phyloP scores from a whole-genome alignment of 306 rosid genomes.

The Cucumis melo region DNA sequence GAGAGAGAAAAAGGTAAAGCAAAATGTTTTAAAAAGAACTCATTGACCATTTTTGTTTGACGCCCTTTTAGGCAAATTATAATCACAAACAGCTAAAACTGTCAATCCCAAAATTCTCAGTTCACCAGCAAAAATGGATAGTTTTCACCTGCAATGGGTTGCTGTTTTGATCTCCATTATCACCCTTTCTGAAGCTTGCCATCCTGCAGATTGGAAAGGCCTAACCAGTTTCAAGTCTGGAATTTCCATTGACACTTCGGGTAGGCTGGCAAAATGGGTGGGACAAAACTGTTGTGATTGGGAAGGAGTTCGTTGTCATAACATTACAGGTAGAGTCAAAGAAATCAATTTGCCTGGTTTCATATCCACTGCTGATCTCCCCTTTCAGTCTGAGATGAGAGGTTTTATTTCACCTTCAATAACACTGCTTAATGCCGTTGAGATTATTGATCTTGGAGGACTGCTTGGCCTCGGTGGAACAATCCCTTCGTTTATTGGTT shows the following conservation, averaged over 20 bases:
- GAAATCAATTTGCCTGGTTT: conserved; percentile 42
- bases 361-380: conserved; percentile 23
- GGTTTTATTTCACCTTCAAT: conserved; percentile 45
- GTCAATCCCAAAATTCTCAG: neutral
- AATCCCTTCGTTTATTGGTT: neutral
- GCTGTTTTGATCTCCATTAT: conserved; percentile 13
- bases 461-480: neutral
- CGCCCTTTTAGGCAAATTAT: neutral
- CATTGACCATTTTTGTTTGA: neutral
- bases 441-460: conserved; percentile 26
- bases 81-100: neutral
- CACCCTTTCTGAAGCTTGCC: conserved; percentile 26
- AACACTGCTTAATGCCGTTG: conserved; percentile 39
- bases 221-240: conserved; percentile 45
- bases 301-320: conserved; percentile 54
- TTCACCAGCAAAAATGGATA: neutral
- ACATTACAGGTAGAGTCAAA: conserved; percentile 38
- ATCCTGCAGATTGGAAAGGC: conserved; percentile 36
- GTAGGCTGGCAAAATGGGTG: conserved; percentile 37
- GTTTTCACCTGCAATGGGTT: neutral
- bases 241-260: conserved; percentile 42
- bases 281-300: conserved; percentile 41
- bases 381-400: conserved; percentile 36
- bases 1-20: neutral
- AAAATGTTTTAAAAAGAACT: neutral